These are phyloP conservation scores for Nakaseomyces nivariensis DNA, from an alignment of 1,139 yeast species.

Conservation along the genomic window DNA sequence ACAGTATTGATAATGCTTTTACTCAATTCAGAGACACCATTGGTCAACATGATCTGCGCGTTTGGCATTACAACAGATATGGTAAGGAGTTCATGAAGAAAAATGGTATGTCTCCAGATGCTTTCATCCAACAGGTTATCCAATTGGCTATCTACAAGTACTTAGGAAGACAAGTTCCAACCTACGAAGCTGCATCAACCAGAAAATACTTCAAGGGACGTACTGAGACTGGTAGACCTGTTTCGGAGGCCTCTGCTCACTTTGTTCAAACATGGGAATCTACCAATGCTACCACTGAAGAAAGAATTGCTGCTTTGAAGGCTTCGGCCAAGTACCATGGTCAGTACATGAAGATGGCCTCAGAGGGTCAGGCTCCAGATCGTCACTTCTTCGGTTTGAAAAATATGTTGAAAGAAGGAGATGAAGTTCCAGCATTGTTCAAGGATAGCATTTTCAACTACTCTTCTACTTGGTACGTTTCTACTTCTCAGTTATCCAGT, in stretches of 20 bases:
- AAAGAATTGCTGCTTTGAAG: constrained; percentile 61
- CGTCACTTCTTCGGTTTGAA: constrained; percentile 89
- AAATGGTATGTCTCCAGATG: constrained; percentile 68
- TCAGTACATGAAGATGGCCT: constrained; percentile 63
- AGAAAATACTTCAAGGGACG: constrained; percentile 83
- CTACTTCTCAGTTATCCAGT: constrained; percentile 84
- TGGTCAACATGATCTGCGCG: constrained; percentile 47
- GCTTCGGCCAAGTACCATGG: constrained; percentile 71
- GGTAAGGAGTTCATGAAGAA: constrained; percentile 64
- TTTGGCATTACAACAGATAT: constrained; percentile 62
- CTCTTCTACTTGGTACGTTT: constrained; percentile 76
- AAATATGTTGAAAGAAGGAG: constrained; percentile 53
- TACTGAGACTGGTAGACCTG: constrained; percentile 92
- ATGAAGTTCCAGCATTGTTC: constrained; percentile 56
- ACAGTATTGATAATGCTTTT: constrained; percentile 48
- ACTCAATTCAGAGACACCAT: constrained; percentile 43
- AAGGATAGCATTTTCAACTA: constrained; percentile 66
- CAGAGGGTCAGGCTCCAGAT: constrained; percentile 84
- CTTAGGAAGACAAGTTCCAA: constrained; percentile 76
- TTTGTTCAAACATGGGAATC: constrained; percentile 74
- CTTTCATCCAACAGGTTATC: constrained; percentile 64
- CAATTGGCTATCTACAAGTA: constrained; percentile 73
- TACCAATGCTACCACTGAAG: constrained; percentile 42
- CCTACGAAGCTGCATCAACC: constrained; percentile 94
- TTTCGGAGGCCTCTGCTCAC: constrained; percentile 60